Conservation (phyloP, 2,329 filamentous ascomycete species). For the Sporothrix protearum region DNA sequence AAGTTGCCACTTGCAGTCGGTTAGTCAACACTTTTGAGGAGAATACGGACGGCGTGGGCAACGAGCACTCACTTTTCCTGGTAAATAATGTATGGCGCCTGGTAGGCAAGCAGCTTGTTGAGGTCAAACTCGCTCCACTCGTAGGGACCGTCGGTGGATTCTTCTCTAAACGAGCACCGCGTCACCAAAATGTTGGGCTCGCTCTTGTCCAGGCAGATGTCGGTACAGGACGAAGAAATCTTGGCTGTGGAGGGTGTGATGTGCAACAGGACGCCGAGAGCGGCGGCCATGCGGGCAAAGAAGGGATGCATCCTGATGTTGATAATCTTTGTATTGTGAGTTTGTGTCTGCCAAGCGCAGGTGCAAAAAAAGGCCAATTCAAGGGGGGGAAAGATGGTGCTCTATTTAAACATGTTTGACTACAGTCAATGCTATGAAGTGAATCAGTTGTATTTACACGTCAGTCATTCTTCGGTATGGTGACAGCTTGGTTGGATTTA, state of each 20-base stretch:
- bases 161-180: conserved; percentile 1
- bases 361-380: background rate
- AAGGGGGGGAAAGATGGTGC: background rate
- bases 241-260: background rate
- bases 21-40: background rate
- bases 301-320: background rate
- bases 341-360: too few relatives aligned
- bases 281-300: background rate
- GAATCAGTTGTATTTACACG: background rate
- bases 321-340: background rate
- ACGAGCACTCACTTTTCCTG: background rate
- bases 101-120: conserved; percentile 4
- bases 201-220: background rate
- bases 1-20: conserved; percentile 13
- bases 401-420: background rate
- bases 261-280: background rate
- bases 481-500: background rate
- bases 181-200: background rate
- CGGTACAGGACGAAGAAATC: background rate
- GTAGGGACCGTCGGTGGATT: background rate
- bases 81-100: background rate
- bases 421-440: background rate
- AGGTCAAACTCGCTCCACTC: conserved; percentile 19
- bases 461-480: background rate
- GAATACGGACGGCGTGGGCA: too few relatives aligned